Evolutionary conservation across 352 stramenopile species (phyloP), one percentile per base, ranked within the genome.

Genomic region (Phytophthora aleatoria): DNA sequence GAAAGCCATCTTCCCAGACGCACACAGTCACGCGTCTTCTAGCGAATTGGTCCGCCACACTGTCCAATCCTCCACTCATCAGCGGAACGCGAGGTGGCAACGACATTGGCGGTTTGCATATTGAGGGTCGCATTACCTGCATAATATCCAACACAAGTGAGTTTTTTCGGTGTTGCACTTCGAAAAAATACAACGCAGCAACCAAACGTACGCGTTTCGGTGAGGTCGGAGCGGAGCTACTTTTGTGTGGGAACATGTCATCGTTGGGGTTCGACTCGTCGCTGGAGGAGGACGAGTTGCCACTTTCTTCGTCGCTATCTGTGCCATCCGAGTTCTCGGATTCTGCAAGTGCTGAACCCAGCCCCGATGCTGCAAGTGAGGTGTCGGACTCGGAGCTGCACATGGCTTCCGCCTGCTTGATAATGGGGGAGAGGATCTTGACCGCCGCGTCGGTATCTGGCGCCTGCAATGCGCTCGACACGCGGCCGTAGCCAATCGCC

Each of bases 261-360:
- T 80, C 65, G 24, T 81, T 77, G 1, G 59, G 55, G 16, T 71
- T 73, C 7, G 71, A 69, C 50, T 92, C 81, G 27, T 91, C 81
- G 33, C 81, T 90, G 43, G 84, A 92, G 6, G 84, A 91, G 3
- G 81, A 91, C 42, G 80, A 90, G 64, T 87, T 87, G 44, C 74
- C 78, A 55, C 81, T 90, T 16, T 92, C 84, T 67, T 92, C 81
- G 30, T 91, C 84, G 43, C 84, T 92, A 57, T 92, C 81, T 5
- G 84, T 92, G 45, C 75, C 76, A 49, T 92, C 84, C 12, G 84
- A 92, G 53, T 90, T 89, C 58, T 90, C 84, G 4, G 81, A 91
- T 57, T 92, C 84, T 10, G 77, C 83, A n/a, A 91, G 60, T 51
- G 81, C 80, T 13, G 80, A 81, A 0, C 66, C 74, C 12, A 91